Base-by-base conservation (phyloP, 2,329 filamentous ascomycete species). In the Raffaelea albimanens region DNA sequence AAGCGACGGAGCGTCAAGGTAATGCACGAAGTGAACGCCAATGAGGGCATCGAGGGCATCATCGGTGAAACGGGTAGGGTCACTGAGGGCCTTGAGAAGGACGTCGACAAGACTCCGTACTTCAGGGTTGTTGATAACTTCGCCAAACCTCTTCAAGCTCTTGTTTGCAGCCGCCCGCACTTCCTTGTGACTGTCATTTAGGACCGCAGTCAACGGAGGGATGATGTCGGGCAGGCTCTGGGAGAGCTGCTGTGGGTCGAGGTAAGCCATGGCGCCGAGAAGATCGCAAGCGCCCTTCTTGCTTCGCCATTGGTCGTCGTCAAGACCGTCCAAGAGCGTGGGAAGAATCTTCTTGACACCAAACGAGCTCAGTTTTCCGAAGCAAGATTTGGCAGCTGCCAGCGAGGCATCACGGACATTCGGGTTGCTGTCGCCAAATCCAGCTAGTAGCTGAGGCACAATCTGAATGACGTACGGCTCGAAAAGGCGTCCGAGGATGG, bases 161-260 rank as follows among this genome's bases (percentile, higher is more conserved):
- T 91, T 83, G 66, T 98, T 98, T 8, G 93, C 93, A 20, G 88
- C 90, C 40, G 81, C 73, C 51, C 93, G 81, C 29, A 98, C 93
- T 67, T 98, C 93, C 66, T 98, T 98, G 69, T 98, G 93, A 59
- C 87, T 96, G 69, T 98, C 93, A 57, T 95, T 98, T 50, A 98
- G 71, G 3, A 97, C 93, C 41, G 85, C 82, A 1, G 94, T 97
- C 49, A 98, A 74, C 16, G 94, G 91, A 22, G 94, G 93, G 56
- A 98, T 98, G 56, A 98, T 98, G 48, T 95, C 90, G 2, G 93
- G 93, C 58, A 98, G 70, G 62, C 90, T 97, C 56, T 85, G 77
- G 1, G 93, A 89, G 18, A 98, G 77, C 63, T 98, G 93, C 55
- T 96, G 86, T 8, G 94, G 91, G 62, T 97, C 93, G 29, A 98